Evolutionary conservation across 805 yeast genomes (phyloP), one percentile per base, ranked within the genome.

Genomic region (Diddensiella santjacobensis): DNA sequence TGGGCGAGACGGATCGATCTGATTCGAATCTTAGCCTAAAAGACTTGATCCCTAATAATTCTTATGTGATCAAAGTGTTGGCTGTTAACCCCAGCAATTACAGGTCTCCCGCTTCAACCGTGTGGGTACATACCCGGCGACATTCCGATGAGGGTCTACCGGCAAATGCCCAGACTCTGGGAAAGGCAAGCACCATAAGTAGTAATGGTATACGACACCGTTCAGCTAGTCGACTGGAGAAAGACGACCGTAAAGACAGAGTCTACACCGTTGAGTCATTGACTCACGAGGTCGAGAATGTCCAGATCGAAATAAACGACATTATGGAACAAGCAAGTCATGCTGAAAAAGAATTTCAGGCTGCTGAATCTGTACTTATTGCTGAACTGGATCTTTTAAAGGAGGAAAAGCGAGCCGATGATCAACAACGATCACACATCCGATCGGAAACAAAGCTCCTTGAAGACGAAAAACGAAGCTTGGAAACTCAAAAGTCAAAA

Each of bases 391-490:
- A 65, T 22, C 44, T 49, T 8, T 50, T 61, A 5, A 60, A 62
- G 30, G 65, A 64, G 19, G 48, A 58, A 19, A 52, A 61, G 22
- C 59, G 63, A 19, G 51, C 49, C 5, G 66, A 62, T 22, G 72
- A 68, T 46, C 56, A 48, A 17, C 56, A 54, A n/a, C 57, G 69
- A 8, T 44, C 64, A 5, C 66, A 58, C 39, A 50, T 67, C n/a
- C 55, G 68, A 18, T 51, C 64, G 0, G 74, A 71, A 43, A 60
- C 60, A 31, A 67, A 67, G 47, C 39, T 59, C 0, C 56, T 69
- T 17, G 74, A 70, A 42, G 70, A 67, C 22, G 53, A 64, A 4
- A 64, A 65, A 44, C 65, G 70, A 4, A 55, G 57, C 15, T 56
- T 69, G 13, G 74, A 70, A 30, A 57, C 63, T 13, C 69, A 65